Base-by-base conservation (phyloP, 257 asterid genomes). In the Solanum chiquidenum region DNA sequence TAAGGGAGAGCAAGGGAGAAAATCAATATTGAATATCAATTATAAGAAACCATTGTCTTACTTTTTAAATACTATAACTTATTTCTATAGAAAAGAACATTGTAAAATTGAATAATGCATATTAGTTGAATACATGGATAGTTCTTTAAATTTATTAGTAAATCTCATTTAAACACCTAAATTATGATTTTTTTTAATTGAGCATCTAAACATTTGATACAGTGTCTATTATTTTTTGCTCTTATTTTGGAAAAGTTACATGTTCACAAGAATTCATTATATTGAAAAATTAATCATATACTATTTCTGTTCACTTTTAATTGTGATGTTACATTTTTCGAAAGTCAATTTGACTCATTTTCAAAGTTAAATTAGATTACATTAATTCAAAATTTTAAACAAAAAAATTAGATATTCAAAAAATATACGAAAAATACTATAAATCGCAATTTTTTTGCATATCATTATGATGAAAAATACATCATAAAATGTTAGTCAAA, bases 321-420 rank as follows among this genome's bases (percentile, higher is more conserved):
- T 12, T 44, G 52, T 44, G 0, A 44, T 44, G 1, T 44, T 44
- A 1, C 6, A 0, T 44, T 44, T 44, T 44, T 44, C 6, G 0
- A 44, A 44, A 44, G 52, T 12, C 18, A 44, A 44, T 44, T 4
- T 44, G 6, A 44, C 1, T 44, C 0, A 44, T 44, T 44, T 44
- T 44, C 2, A 44, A 44, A 12, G 52, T 44, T 44, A 44, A 44
- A 44, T 44, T 44, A 44, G 6, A 44, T 44, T 44, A 44, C 18
- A 44, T 44, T 44, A 44, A 44, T 44, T 44, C 18, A 0, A 44
- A 44, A 44, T 44, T 44, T 44, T 44, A 44, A 44, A 44, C 52
- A 12, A 44, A 42, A 44, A 44, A 44, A 44, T 12, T 44, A 44
- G 0, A 1, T 44, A 44, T 44, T 44, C 18, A 44, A 44, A 44